These are phyloP conservation scores for Plasmodium inui DNA, from an alignment of 169 alveolate species.

Conservation along the genomic window DNA sequence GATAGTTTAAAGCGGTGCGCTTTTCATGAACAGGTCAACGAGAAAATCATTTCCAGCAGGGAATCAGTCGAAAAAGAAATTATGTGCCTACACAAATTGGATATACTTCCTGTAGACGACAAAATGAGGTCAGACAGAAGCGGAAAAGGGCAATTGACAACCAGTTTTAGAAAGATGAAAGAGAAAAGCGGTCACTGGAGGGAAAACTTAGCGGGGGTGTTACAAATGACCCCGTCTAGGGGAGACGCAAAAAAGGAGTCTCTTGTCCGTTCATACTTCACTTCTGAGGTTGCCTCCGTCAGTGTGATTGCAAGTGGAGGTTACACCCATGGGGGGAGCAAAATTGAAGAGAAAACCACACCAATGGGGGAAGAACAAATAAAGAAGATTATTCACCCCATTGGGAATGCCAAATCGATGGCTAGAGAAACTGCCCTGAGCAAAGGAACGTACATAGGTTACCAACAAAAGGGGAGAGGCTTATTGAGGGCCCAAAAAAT, in stretches of 20 bases:
- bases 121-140: neutral
- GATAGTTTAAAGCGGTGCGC: neutral
- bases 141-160: neutral
- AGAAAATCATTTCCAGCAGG: neutral
- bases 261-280: neutral
- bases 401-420: neutral
- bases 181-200: neutral
- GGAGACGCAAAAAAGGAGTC: neutral
- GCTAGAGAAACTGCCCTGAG: neutral
- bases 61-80: neutral
- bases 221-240: neutral
- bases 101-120: neutral
- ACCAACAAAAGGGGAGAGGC: neutral
- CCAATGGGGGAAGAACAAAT: neutral
- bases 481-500: neutral
- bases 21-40: neutral
- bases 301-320: neutral
- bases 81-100: neutral
- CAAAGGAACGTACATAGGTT: neutral
- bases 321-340: neutral
- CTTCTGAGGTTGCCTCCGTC: neutral
- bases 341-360: neutral
- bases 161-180: neutral
- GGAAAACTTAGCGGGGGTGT: neutral
- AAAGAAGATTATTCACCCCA: neutral